phyloP scores from a whole-genome alignment of 371 early-diverging fungal genomes.

The Apophysomyces elegans region DNA sequence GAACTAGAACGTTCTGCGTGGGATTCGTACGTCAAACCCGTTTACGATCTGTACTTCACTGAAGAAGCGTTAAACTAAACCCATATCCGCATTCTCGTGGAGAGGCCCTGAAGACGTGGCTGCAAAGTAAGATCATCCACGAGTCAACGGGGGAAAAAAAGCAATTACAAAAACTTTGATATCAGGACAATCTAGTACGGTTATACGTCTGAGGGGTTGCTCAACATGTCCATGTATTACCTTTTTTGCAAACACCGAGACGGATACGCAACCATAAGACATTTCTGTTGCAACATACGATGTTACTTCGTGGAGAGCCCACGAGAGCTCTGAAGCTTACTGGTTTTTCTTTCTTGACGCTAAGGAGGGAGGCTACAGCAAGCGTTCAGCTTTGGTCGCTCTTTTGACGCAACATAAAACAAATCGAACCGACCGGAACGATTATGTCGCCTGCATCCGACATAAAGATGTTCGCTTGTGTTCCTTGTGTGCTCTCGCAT shows the following conservation, averaged over 20 bases:
- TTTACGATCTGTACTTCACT: not conserved
- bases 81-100: not conserved
- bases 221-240: not conserved
- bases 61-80: not conserved
- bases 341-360: not conserved
- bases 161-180: not conserved
- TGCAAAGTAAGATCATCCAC: not conserved
- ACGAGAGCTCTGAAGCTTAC: not conserved
- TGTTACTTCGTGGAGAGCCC: not conserved
- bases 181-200: not conserved
- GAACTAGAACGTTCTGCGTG: not conserved
- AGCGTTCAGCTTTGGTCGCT: too few relatives aligned
- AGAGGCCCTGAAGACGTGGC: not conserved
- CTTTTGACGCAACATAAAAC: too few relatives aligned
- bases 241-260: not conserved
- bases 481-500: not conserved
- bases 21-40: not conserved
- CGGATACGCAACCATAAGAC: not conserved
- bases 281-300: not conserved
- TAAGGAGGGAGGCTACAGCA: not conserved
- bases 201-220: not conserved
- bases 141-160: not conserved
- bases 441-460: not conserved
- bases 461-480: not conserved
- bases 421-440: not conserved